Base-by-base conservation (phyloP, 1,139 yeast genomes). In the Eremothecium coryli region DNA sequence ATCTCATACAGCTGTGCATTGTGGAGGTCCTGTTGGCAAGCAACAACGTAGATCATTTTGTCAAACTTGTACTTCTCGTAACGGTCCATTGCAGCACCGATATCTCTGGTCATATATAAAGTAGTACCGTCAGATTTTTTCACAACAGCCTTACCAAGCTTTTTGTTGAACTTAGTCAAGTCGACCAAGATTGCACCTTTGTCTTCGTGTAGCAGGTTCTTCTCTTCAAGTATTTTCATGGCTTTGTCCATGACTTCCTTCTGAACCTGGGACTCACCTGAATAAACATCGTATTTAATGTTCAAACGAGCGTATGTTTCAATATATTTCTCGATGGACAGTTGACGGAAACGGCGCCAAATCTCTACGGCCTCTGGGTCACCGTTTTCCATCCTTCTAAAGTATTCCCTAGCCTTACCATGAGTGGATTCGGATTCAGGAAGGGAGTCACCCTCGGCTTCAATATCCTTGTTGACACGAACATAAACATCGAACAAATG, bases 121-220 rank as follows among this genome's bases (percentile, higher is more conserved):
- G 95, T 82, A 23, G 99, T 84, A 58, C 98, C 98, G 58, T 93
- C 98, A 29, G 86, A 77, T 64, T 93, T 93, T 60, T 86, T 90
- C 36, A 93, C 93, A 46, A 93, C 73, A 42, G 86, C 85, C 64
- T 90, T 90, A 48, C 97, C 98, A 43, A 93, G 70, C 61, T 88
- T 88, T 70, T 90, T 90, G 68, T 82, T 84, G 66, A 78, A 79
- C 50, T 76, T 76, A 43, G 82, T 76, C 60, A 90, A 71, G 56
- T 93, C 96, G 48, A 93, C 82, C 47, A 90, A 70, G 52, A 76
- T 66, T 33, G 98, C 98, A 45, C 98, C 98, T 55, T 77, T 76
- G 61, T 90, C 97, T 59, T 78, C 94, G 43, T 78, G 79, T 25
- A 86, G 69, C 54, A 90, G 68, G 4, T 77, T 76, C 59, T 75